Base-by-base conservation (phyloP, 2,329 filamentous ascomycete genomes). In the Aureobasidium sp. region DNA sequence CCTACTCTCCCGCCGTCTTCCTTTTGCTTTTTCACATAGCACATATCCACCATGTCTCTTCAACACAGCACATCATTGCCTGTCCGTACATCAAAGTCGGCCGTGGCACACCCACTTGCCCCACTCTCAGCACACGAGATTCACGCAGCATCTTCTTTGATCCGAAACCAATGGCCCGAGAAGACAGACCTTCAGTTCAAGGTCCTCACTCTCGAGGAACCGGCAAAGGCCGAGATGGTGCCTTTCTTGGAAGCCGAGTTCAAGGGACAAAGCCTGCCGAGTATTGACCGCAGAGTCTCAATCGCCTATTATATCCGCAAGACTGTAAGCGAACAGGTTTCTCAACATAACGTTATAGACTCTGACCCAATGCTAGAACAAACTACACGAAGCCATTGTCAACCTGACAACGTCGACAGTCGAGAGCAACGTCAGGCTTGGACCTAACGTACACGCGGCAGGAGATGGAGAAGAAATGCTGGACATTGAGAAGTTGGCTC, bases 141-240 rank as follows among this genome's bases (percentile, higher is more conserved):
- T 63, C 74, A 74, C 15, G 72, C 76, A 46, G 77, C 78, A 29
- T 75, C 79, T 7, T 65, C 70, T 1, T 71, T 85, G 33, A 74
- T 87, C 63, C 78, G 73, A 61, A 69, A 71, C 49, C 74, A 77
- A 60, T 86, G 84, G 81, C 84, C 83, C 0, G 71, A 74, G 13
- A 75, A 77, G 25, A 80, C 79, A 2, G 75, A 81, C 31, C 69
- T 86, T 45, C 81, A 85, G 55, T 85, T 84, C 78, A 89, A 89
- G 74, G 81, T 81, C 65, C 80, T 90, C 54, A 88, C 83, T 60
- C 61, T 64, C 6, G 55, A 64, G 38, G 63, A 64, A 46, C 58
- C 61, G 5, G 45, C 58, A 13, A 64, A 65, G 58, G 43, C 47
- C 17, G 62, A 65, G 25, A 64, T 58, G 21, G 37, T 65, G 9